Evolutionary conservation across 2,329 filamentous ascomycete genomes (phyloP).

Genomic region (Penicillium sp.): DNA sequence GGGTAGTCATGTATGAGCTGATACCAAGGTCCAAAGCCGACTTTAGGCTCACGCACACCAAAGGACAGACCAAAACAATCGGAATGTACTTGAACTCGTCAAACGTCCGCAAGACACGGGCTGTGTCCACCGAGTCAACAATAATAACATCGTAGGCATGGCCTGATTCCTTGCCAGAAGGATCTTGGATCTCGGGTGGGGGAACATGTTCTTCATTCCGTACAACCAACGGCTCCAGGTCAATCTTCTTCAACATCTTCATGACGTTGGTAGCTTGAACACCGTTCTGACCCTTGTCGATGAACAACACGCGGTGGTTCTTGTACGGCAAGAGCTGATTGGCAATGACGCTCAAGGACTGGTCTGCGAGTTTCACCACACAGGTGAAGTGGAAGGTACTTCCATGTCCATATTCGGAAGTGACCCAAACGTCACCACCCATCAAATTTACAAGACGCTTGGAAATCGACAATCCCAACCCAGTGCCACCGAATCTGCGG

Average conservation of each 20-base stretch:
- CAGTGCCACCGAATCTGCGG: conserved; percentile 91
- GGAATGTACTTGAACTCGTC: conserved; percentile 98
- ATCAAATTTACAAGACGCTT: conserved; percentile 93
- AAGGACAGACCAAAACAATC: conserved; percentile 84
- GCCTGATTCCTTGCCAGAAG: conserved; percentile 47
- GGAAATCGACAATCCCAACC: conserved; percentile 89
- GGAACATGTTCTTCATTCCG: conserved; percentile 69
- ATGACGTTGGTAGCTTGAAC: conserved; percentile 67
- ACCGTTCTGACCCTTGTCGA: conserved; percentile 83
- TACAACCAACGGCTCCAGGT: conserved; percentile 81
- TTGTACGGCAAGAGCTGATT: conserved; percentile 81
- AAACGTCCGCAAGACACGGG: conserved; percentile 77
- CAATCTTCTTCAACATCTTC: conserved; percentile 73
- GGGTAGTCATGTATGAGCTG: conserved; percentile 98
- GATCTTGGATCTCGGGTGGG: conserved; percentile 53
- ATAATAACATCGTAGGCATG: conserved; percentile 91
- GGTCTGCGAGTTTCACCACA: conserved; percentile 77
- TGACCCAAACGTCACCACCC: conserved; percentile 95
- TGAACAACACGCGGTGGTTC: conserved; percentile 88
- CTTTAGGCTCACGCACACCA: conserved; percentile 88
- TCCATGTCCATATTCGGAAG: conserved; percentile 85
- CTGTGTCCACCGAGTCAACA: conserved; percentile 89
- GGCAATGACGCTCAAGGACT: conserved; percentile 73
- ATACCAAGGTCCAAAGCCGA: conserved; percentile 92
- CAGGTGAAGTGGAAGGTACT: conserved; percentile 98